Evolutionary conservation across 2,329 filamentous ascomycete species (phyloP), one percentile per base, ranked within the genome.

Genomic region (Fusarium compactum): DNA sequence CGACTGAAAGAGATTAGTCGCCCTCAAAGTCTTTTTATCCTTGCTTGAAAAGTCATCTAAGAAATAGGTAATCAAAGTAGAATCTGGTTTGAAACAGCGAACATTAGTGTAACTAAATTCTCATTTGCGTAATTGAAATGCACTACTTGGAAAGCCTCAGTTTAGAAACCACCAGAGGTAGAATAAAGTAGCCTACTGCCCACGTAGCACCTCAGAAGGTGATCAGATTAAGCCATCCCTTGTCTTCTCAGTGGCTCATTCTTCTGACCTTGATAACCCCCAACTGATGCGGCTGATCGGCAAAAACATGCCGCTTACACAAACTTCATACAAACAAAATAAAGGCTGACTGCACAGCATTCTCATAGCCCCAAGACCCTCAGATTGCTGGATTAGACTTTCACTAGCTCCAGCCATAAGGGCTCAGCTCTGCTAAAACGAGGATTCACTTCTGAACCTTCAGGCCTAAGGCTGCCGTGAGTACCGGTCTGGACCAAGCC

Each of bases 401-500:
- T 20, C n/a, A 25, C 20, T 62, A 41, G 55, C 14, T 41, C 24
- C n/a, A 55, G 62, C 63, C 55, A 66, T 48, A 16, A 7, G 15
- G n/a, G 7, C 27, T 60, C 55, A 66, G 48, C 48, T 60, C 50
- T n/a, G 10, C 22, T 20, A 20, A n/a, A 27, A 14, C 15, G 32
- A 22, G 9, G 40, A n/a, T 45, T 11, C 8, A 11, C 9, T n/a
- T 50, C 43, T 48, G 45, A 30, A 32, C 40, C n/a, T 46, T 50
- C 43, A 20, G 38, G 7, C 20, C 25, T 48, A 40, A 38, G 54
- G 32, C 45, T 47, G 55, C 55, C 15, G 47, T n/a, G 27, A 11
- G 16, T 47, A 24, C 30, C 41, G 55, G 47, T 66, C 63, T 41
- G 66, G 63, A 54, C 30, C 24, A 29, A 45, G 18, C 32, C 27